Evolutionary conservation across 768 basidiomycete species (phyloP), one percentile per base, ranked within the genome.

Genomic region (Candolleomyces efflorescens): DNA sequence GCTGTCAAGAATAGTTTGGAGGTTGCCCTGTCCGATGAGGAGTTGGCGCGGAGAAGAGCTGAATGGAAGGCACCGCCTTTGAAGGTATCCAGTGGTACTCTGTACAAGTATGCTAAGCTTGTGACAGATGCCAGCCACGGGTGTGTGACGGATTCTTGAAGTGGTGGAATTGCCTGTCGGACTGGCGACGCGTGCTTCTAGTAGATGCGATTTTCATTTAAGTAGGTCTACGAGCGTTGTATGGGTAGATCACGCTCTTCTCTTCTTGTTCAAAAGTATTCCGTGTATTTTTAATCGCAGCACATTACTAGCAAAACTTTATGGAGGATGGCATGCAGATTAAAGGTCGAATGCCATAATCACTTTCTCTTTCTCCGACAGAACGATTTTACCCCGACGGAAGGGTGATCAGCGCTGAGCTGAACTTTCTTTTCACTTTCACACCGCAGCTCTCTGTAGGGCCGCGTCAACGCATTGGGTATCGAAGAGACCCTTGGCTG

Each of bases 61-160:
- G 75, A 69, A 44, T 98, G 96, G 96, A 83, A 74, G 44, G 85
- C 94, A 13, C 92, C 92, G 17, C 89, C 93, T 9, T 82, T 94
- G 64, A 94, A 94, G 74, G 89, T 85, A 54, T 75, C 76, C 17
- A 85, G 89, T 67, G 92, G 93, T 44, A 90, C 91, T 1, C 75
- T 94, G 60, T 92, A 82, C 80, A 97, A 95, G 77, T 97, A 97
- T 73, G 80, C 85, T 61, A 92, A 92, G 72, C 73, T 82, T 38
- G 96, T 98, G 54, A 82, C 82, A 56, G 95, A 99, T 68, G 96
- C 96, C 11, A 93, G 90, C 69, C 86, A 84, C 27, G 96, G 96
- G 13, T 98, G 95, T 68, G 86, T 94, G 63, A 95, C 93, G 27
- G 93, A 95, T 70, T 83, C 86, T 27, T 92, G 73, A 82, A 46